Evolutionary conservation across 768 basidiomycete genomes (phyloP).

Genomic region (Lactarius trivialis): DNA sequence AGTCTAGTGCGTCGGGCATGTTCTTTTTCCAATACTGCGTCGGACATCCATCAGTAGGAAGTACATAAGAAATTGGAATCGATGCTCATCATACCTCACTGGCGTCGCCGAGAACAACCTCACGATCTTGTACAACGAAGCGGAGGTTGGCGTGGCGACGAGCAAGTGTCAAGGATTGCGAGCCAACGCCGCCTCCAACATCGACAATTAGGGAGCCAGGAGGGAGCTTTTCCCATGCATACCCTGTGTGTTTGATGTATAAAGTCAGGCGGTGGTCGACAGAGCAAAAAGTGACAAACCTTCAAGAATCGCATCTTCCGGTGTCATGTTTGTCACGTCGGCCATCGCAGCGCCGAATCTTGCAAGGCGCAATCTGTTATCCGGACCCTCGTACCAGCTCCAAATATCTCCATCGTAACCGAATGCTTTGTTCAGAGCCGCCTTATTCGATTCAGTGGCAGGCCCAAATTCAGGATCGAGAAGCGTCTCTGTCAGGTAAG

Average conservation of each 20-base stretch:
- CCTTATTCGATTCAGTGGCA: background rate
- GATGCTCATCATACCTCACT: background rate
- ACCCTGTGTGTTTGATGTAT: background rate
- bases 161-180: background rate
- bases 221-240: background rate
- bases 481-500: constrained; percentile 32
- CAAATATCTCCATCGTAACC: background rate
- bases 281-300: background rate
- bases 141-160: background rate
- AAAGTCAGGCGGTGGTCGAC: background rate
- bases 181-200: background rate
- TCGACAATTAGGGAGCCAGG: background rate
- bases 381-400: background rate
- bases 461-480: constrained; percentile 26
- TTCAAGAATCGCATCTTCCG: background rate
- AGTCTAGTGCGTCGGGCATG: background rate
- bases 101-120: background rate
- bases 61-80: background rate
- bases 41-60: background rate
- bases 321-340: constrained; percentile 21
- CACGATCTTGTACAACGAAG: background rate
- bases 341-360: constrained; percentile 28
- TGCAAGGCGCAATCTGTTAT: background rate
- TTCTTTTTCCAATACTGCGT: background rate
- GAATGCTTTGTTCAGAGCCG: background rate